Base-by-base conservation (phyloP, 345 rosid genomes). In the Streptanthus diversifolius region DNA sequence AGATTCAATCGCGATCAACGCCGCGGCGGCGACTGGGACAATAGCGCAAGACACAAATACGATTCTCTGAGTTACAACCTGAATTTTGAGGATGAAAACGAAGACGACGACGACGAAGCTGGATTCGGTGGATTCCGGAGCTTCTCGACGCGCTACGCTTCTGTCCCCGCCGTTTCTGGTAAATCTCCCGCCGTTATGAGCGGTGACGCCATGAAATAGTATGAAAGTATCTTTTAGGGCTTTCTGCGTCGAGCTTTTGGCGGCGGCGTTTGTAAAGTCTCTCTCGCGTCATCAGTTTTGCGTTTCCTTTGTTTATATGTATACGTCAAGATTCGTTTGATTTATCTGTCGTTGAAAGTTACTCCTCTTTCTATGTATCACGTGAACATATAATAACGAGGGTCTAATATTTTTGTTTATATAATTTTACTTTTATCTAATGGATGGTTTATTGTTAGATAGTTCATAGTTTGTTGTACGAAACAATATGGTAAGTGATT, bases 21-120 rank as follows among this genome's bases (percentile, higher is more conserved):
- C 37, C 74, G 63, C 12, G 62, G 73, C 9, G 51, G 66, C 1
- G 61, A 43, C 4, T 52, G 70, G 66, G 52, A 63, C 24, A 24
- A 63, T 21, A 37, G 49, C 13, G 63, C 32, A 21, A 67, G 48
- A n/a, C 67, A 47, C 5, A 43, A 68, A 10, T 75, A 75, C 22
- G 79, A 74, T 78, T 83, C 90, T 21, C 58, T 83, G 74, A 86
- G 90, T 65, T 90, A 92, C 61, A 69, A 91, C 0, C 75, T 90
- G 76, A 92, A 89, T 66, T 90, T 90, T 73, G 93, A 90, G 69
- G 84, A 88, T 43, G 87, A 84, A 1, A 76, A 73, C 27, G 80
- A 79, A 14, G 83, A 69, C 37, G 69, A 54, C 41, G 65, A 48
- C 27, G 77, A 79, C 2, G 61, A 65, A 18, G 48, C 44, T 22